Evolutionary conservation across 306 rosid species (phyloP).

Genomic region (Lathyrus oleraceus): DNA sequence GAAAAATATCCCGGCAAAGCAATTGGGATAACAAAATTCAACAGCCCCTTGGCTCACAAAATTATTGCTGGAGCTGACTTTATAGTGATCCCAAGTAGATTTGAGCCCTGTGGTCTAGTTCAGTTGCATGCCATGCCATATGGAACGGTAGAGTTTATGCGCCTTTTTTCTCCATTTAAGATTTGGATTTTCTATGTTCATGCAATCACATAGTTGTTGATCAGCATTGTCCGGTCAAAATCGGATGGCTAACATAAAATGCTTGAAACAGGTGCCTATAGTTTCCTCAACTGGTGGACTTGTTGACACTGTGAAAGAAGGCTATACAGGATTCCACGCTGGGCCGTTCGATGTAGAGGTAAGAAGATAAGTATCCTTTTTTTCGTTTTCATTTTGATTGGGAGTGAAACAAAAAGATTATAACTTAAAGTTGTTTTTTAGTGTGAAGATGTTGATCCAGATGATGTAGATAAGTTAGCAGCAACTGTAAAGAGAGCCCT

Average conservation of each 20-base stretch:
- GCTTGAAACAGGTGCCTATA: slow-evolving; percentile 58
- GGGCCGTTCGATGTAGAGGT: slow-evolving; percentile 65
- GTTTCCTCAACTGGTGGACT: slow-evolving; percentile 87
- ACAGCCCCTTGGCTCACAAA: slow-evolving; percentile 68
- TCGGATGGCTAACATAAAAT: neutral
- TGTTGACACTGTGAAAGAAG: slow-evolving; percentile 83
- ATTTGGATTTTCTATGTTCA: neutral
- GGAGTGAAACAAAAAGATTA: slow-evolving; percentile 10
- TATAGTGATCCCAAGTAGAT: slow-evolving; percentile 71
- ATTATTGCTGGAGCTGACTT: slow-evolving; percentile 79
- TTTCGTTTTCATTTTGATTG: neutral
- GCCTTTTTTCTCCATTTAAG: slow-evolving; percentile 1
- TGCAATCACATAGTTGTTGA: neutral
- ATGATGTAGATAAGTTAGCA: slow-evolving; percentile 56
- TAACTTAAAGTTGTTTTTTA: slow-evolving; percentile 37
- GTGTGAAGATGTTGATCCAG: slow-evolving; percentile 75
- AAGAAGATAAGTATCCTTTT: slow-evolving; percentile 21
- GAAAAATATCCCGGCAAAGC: slow-evolving; percentile 58
- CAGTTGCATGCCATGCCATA: slow-evolving; percentile 84
- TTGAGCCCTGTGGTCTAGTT: slow-evolving; percentile 88
- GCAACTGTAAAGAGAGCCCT: slow-evolving; percentile 56
- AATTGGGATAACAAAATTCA: slow-evolving; percentile 63
- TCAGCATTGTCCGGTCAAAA: neutral
- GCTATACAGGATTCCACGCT: slow-evolving; percentile 77
- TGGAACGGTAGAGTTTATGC: slow-evolving; percentile 56